Evolutionary conservation across 352 stramenopile genomes (phyloP).

Genomic region (Phytophthora palmivora): DNA sequence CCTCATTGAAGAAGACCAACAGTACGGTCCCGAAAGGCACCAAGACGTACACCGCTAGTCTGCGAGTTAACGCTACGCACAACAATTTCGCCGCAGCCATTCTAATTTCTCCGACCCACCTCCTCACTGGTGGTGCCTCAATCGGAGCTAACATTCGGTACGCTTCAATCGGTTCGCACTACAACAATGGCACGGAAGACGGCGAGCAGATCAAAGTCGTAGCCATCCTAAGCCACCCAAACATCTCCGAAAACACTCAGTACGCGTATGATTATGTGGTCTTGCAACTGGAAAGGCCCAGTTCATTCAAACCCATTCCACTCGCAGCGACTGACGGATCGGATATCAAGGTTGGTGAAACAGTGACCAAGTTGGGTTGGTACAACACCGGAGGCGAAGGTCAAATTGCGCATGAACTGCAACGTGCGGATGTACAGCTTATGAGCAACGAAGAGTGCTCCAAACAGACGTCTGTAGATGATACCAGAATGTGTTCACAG

Average conservation of each 20-base stretch:
- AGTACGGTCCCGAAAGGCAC: conserved; percentile 35
- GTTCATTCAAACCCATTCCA: conserved; percentile 37
- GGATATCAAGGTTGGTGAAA: conserved; percentile 35
- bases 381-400: conserved; percentile 30
- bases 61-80: conserved; percentile 18
- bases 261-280: conserved; percentile 53
- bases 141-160: conserved; percentile 11
- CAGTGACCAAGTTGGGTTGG: conserved; percentile 40
- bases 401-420: conserved; percentile 31
- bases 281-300: conserved; percentile 43
- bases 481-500: conserved; percentile 51
- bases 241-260: conserved; percentile 7
- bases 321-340: conserved; percentile 34
- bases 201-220: conserved; percentile 25
- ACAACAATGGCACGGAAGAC: conserved; percentile 24
- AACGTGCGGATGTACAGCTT: conserved; percentile 42
- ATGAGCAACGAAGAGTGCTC: conserved; percentile 45
- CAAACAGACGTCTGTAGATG: conserved; percentile 35
- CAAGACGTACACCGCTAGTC: conserved; percentile 41
- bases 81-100: conserved; percentile 19
- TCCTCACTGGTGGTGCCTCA: conserved; percentile 9
- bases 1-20: conserved; percentile 2
- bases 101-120: conserved; percentile 16
- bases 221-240: conserved; percentile 16
- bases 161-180: conserved; percentile 26